Evolutionary conservation across 2,329 filamentous ascomycete genomes (phyloP).

Genomic region (Metarhizium sp.): DNA sequence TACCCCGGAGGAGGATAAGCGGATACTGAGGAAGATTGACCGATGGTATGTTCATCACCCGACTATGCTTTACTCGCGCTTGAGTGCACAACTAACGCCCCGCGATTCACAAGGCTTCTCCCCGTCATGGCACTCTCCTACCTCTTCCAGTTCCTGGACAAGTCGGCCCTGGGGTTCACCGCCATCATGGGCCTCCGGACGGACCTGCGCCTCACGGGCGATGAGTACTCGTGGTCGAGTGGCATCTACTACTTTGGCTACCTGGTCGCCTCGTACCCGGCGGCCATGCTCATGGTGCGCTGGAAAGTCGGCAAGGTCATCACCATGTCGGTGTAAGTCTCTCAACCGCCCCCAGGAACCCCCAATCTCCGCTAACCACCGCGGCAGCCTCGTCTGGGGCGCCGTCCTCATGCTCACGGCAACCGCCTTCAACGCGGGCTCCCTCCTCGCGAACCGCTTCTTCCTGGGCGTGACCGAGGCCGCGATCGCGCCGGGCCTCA

Average conservation of each 20-base stretch:
- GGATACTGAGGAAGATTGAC: constrained; percentile 53
- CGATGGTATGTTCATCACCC: constrained; percentile 32
- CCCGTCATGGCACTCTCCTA: constrained; percentile 43
- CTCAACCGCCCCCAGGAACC: background rate
- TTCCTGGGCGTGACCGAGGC: constrained; percentile 24
- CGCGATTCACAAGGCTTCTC: constrained; percentile 32
- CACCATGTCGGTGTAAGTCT: constrained; percentile 11
- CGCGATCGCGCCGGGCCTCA: constrained; percentile 19
- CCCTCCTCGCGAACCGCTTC: constrained; percentile 21
- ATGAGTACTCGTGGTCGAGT: constrained; percentile 41
- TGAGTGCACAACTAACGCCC: background rate
- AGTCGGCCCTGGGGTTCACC: constrained; percentile 44
- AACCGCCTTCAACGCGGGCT: constrained; percentile 19
- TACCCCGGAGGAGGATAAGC: constrained; percentile 27
- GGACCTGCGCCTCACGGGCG: constrained; percentile 34
- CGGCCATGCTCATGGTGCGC: constrained; percentile 15
- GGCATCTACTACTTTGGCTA: constrained; percentile 45
- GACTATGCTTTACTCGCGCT: background rate
- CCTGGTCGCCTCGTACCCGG: constrained; percentile 22
- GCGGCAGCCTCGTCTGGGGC: constrained; percentile 21
- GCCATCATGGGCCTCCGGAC: constrained; percentile 38
- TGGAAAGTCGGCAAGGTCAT: constrained; percentile 19
- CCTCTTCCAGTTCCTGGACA: constrained; percentile 53
- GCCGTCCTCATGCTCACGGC: constrained; percentile 34
- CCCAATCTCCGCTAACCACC: background rate